Conservation (phyloP, 495 filamentous ascomycete species). For the Margaritispora aquatica region DNA sequence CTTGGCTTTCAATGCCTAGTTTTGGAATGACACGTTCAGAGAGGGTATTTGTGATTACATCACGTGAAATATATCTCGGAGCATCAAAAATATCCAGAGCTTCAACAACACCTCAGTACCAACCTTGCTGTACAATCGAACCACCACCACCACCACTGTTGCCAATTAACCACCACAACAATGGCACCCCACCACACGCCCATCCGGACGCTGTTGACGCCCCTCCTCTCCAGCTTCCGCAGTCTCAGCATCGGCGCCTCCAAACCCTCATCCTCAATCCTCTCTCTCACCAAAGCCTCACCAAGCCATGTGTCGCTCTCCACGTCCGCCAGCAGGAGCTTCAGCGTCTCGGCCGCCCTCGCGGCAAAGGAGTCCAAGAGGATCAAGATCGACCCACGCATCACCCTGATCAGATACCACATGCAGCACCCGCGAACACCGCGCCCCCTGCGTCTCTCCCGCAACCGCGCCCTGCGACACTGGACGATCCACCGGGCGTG, state of each 20-base stretch:
- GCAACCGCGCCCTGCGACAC: constrained; percentile 84
- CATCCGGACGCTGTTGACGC: constrained; percentile 7
- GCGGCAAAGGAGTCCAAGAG: constrained; percentile 6
- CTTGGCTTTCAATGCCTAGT: not conserved
- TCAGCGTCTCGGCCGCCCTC: constrained; percentile 2
- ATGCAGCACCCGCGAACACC: constrained; percentile 23
- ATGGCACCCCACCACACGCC: constrained; percentile 12
- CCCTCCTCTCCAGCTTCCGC: constrained; percentile 20
- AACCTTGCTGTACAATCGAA: too few relatives aligned
- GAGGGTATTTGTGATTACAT: not conserved
- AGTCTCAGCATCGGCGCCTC: constrained; percentile 4
- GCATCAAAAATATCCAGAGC: constrained; percentile 10
- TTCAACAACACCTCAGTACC: not conserved
- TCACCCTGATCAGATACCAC: constrained; percentile 24
- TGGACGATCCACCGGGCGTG: constrained; percentile 99
- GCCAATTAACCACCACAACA: too few relatives aligned
- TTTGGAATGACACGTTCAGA: not conserved
- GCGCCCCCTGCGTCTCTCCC: constrained; percentile 71
- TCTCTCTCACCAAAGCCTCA: not conserved
- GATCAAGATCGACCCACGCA: constrained; percentile 13
- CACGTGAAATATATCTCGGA: not conserved
- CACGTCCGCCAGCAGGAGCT: not conserved
- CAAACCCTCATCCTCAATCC: too few relatives aligned
- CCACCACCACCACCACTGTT: not conserved
- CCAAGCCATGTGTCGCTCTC: not conserved